Conservation (phyloP, 2,329 filamentous ascomycete genomes). For the Apiospora pterosperma region DNA sequence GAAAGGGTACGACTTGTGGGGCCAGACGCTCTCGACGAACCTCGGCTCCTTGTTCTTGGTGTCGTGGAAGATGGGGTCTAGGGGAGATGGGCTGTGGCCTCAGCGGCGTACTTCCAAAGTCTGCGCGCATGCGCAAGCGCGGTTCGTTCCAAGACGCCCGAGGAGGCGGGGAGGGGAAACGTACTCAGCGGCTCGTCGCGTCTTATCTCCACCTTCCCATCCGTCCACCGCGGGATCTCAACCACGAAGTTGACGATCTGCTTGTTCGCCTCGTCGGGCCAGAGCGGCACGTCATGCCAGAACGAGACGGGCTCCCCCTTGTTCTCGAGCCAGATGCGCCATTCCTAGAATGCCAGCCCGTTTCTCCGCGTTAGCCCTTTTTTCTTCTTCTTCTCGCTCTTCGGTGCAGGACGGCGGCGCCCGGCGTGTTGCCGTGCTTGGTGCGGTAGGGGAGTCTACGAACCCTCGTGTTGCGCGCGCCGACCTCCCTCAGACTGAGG, state of each 20-base stretch:
- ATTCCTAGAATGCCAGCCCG: constrained; percentile 26
- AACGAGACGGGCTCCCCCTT: constrained; percentile 36
- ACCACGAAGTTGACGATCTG: constrained; percentile 35
- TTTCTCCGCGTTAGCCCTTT: background rate
- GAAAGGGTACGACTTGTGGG: constrained; percentile 40
- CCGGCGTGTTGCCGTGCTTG: background rate
- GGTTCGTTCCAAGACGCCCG: background rate
- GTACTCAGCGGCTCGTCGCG: constrained; percentile 36
- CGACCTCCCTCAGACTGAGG: background rate
- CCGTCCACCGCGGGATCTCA: constrained; percentile 39
- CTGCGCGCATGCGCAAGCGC: too few relatives aligned
- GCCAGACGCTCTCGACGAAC: constrained; percentile 40
- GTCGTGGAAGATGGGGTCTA: constrained; percentile 18
- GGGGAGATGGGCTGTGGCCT: background rate
- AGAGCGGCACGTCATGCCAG: constrained; percentile 40
- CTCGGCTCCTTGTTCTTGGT: constrained; percentile 31
- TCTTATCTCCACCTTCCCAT: constrained; percentile 19
- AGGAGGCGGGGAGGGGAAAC: background rate
- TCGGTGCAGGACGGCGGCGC: too few relatives aligned
- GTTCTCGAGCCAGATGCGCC: constrained; percentile 37
- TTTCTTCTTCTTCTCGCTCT: too few relatives aligned
- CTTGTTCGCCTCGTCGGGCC: constrained; percentile 30
- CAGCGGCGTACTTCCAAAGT: too few relatives aligned
- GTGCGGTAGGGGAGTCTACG: too few relatives aligned
- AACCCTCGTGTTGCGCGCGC: background rate